Evolutionary conservation across 345 rosid species (phyloP), one percentile per base, ranked within the genome.

Genomic region (Eucalyptus pauciflora): DNA sequence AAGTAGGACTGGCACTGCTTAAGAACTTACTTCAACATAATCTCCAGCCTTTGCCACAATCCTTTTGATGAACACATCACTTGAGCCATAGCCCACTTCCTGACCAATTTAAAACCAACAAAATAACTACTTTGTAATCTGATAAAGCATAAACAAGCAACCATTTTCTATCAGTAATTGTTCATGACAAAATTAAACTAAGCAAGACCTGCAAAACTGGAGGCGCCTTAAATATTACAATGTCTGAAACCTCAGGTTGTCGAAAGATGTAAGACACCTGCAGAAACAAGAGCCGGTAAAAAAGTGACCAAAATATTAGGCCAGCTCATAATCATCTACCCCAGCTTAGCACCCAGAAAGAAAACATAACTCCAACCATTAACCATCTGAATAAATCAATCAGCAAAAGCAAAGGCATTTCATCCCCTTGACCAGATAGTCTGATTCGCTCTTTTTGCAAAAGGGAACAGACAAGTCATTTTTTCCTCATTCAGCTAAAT

Each of bases 31-130:
- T 91, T 96, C 95, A 88, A 97, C 99, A 92, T 86, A 90, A 86
- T 97, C 99, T 79, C 99, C 98, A 87, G 94, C 98, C 90, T 92
- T 95, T 12, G 99, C 99, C 86, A 97, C 99, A 86, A 97, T 92
- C 92, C 99, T 96, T 91, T 97, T 97, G 46, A 97, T 95, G 91
- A 96, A 96, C 54, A 95, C 98, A 90, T 94, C 99, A 25, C 93
- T 91, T 31, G 95, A 91, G 49, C 92, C 94, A 91, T 86, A 95
- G 85, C 97, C 98, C 89, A 90, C 11, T 91, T 97, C 96, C 99
- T 97, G 88, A 71, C 89, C 64, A 87, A 50, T 60, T 71, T 50
- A 83, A 56, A 88, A 31, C 67, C 86, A 91, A 89, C 87, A 88
- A 89, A 62, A 87, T 85, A 76, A 90, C 50, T 15, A 15, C 37